A percentile compares a stretch with the other conserved stretches of the same genome.
Conservation (phyloP, 1,139 yeast species). For the Hanseniaspora uvarum region DNA sequence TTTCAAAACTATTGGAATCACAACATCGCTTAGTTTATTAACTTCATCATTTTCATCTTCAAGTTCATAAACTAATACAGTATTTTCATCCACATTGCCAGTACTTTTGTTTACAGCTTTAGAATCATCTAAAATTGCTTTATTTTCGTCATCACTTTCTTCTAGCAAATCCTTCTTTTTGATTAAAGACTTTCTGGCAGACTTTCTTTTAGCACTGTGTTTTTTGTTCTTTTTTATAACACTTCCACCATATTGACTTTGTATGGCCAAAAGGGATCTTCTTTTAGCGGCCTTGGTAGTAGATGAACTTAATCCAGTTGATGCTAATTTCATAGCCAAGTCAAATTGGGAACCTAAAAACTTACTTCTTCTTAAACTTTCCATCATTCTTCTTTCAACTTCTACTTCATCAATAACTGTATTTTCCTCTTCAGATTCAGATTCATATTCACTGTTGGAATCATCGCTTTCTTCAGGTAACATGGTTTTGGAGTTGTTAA, state of each 20-base stretch:
- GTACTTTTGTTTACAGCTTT: neutral
- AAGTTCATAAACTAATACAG: slow-evolving; percentile 24
- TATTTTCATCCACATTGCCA: slow-evolving; percentile 20
- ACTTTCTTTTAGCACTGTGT: slow-evolving; percentile 9
- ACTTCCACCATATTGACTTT: slow-evolving; percentile 11
- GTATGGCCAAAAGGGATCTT: slow-evolving; percentile 16
- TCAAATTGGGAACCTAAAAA: slow-evolving; percentile 37
- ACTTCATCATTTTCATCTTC: slow-evolving; percentile 28
- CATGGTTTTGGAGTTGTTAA: slow-evolving; percentile 20
- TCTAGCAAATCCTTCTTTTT: neutral
- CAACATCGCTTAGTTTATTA: slow-evolving; percentile 46
- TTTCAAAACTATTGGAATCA: slow-evolving; percentile 60
- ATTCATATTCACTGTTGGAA: slow-evolving; percentile 1
- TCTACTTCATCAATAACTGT: slow-evolving; percentile 17
- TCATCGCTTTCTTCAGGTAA: slow-evolving; percentile 21
- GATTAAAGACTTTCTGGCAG: slow-evolving; percentile 1
- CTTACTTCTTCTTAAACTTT: slow-evolving; percentile 36
- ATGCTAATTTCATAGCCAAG: slow-evolving; percentile 20
- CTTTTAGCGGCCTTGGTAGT: slow-evolving; percentile 14
- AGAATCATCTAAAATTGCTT: neutral
- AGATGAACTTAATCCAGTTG: slow-evolving; percentile 6
- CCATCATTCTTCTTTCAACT: slow-evolving; percentile 28
- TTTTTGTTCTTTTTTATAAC: neutral
- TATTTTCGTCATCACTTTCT: neutral
- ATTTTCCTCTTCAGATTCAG: slow-evolving; percentile 13